Conservation (phyloP, 2,329 filamentous ascomycete genomes). For the Talaromyces sp. region DNA sequence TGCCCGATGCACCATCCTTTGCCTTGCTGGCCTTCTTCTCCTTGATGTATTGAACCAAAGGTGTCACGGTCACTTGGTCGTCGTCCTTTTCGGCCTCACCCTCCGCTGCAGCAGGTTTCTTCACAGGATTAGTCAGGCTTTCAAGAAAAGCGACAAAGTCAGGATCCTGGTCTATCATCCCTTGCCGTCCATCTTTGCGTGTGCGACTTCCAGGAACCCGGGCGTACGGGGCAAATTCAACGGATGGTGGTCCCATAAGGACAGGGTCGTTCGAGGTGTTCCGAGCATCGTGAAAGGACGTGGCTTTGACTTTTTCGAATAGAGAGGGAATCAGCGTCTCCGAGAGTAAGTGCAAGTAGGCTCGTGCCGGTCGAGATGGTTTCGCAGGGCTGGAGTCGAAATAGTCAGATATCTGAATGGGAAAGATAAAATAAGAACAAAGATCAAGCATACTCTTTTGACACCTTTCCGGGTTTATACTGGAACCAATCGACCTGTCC, state of each 20-base stretch:
- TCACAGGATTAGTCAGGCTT: constrained; percentile 68
- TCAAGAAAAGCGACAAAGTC: constrained; percentile 94
- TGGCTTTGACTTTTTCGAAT: constrained; percentile 62
- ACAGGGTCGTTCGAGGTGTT: constrained; percentile 66
- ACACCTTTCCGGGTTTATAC: constrained; percentile 69
- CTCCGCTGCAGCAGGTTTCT: constrained; percentile 50
- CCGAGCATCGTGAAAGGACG: constrained; percentile 74
- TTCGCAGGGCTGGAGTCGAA: constrained; percentile 62
- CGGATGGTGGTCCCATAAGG: constrained; percentile 68
- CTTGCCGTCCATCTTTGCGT: constrained; percentile 76
- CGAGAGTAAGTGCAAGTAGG: constrained; percentile 75
- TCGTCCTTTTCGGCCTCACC: constrained; percentile 45
- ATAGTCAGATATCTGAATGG: not conserved
- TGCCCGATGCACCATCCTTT: constrained; percentile 52
- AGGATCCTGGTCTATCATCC: constrained; percentile 91
- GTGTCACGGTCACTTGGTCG: constrained; percentile 71
- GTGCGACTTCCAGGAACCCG: constrained; percentile 70
- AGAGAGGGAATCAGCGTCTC: constrained; percentile 62
- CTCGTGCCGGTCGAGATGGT: constrained; percentile 71
- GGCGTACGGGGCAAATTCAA: constrained; percentile 80
- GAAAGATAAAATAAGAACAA: not conserved
- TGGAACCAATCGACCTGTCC: constrained; percentile 81
- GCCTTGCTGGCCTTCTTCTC: constrained; percentile 82
- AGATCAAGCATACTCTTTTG: constrained; percentile 62
- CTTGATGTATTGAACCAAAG: constrained; percentile 79